Conservation (phyloP, 441 rosid genomes). For the Melastoma candidum region DNA sequence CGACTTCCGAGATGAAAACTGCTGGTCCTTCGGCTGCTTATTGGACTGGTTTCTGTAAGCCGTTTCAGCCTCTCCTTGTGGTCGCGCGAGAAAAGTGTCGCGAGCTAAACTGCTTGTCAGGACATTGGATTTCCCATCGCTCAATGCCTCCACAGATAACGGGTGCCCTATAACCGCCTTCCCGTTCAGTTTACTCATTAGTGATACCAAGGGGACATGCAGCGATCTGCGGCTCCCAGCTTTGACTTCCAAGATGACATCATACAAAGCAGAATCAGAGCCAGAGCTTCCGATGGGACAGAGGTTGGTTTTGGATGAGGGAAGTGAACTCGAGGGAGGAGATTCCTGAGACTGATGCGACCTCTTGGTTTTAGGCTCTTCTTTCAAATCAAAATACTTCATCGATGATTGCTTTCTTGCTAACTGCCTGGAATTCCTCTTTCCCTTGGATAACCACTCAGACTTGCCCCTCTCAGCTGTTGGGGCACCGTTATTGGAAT, state of each 20-base stretch:
- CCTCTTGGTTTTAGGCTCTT: slow-evolving; percentile 38
- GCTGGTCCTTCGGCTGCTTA: slow-evolving; percentile 18
- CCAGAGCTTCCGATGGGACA: slow-evolving; percentile 27
- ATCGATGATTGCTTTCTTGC: slow-evolving; percentile 43
- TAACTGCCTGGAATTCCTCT: slow-evolving; percentile 78
- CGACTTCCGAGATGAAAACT: slow-evolving; percentile 27
- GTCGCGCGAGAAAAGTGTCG: slow-evolving; percentile 10
- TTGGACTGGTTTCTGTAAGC: slow-evolving; percentile 26
- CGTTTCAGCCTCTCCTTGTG: slow-evolving; percentile 3
- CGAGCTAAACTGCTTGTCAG: slow-evolving; percentile 15
- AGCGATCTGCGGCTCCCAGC: slow-evolving; percentile 46
- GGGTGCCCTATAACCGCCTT: slow-evolving; percentile 91
- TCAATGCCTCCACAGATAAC: slow-evolving; percentile 46
- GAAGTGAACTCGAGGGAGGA: slow-evolving; percentile 30
- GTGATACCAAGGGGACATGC: slow-evolving; percentile 85
- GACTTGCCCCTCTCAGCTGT: slow-evolving; percentile 66
- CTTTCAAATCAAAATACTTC: slow-evolving; percentile 35
- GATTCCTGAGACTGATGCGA: slow-evolving; percentile 50
- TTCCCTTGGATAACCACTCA: slow-evolving; percentile 89
- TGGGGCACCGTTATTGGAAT: slow-evolving; percentile 30
- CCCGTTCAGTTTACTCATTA: slow-evolving; percentile 73
- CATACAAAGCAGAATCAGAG: slow-evolving; percentile 39
- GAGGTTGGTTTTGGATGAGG: slow-evolving; percentile 40
- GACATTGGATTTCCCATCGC: slow-evolving; percentile 29
- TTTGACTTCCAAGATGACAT: slow-evolving; percentile 75